Evolutionary conservation across 2,329 filamentous ascomycete genomes (phyloP).

Genomic region (Aureobasidium sp.): DNA sequence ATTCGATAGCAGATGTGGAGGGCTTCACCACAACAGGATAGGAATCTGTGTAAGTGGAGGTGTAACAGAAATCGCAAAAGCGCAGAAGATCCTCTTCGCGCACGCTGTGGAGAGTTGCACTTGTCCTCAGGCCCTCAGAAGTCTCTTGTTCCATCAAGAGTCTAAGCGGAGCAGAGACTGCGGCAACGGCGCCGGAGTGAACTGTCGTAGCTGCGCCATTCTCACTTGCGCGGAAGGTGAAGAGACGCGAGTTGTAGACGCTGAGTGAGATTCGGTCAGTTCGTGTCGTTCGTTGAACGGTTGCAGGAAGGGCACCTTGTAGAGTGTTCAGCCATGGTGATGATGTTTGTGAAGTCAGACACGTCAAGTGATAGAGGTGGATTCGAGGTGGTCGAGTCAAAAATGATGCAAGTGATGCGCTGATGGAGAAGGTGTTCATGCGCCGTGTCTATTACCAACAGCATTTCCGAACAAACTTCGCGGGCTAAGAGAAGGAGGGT

Average conservation of each 20-base stretch:
- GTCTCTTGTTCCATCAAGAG: not conserved
- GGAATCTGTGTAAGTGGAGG: not conserved
- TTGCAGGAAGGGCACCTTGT: not conserved
- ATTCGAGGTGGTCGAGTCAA: not conserved
- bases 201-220: constrained; percentile 1
- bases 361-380: not conserved
- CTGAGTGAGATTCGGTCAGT: not conserved
- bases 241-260: constrained; percentile 1
- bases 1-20: not conserved
- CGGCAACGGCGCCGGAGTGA: constrained; percentile 5
- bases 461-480: no score
- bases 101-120: not conserved
- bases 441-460: not conserved
- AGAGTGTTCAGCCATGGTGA: not conserved
- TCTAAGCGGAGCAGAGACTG: not conserved
- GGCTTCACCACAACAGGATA: not conserved
- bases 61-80: constrained; percentile 6
- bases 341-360: not conserved
- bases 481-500: no score
- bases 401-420: not conserved
- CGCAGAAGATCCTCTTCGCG: constrained; percentile 9
- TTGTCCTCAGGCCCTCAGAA: not conserved
- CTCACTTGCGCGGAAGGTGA: constrained; percentile 1
- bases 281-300: no score
- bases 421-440: not conserved